Percentiles rank a stretch among this genome's conserved stretches.
phyloP scores from a whole-genome alignment of 2,329 filamentous ascomycete species.

The Aquanectria penicillioides region DNA sequence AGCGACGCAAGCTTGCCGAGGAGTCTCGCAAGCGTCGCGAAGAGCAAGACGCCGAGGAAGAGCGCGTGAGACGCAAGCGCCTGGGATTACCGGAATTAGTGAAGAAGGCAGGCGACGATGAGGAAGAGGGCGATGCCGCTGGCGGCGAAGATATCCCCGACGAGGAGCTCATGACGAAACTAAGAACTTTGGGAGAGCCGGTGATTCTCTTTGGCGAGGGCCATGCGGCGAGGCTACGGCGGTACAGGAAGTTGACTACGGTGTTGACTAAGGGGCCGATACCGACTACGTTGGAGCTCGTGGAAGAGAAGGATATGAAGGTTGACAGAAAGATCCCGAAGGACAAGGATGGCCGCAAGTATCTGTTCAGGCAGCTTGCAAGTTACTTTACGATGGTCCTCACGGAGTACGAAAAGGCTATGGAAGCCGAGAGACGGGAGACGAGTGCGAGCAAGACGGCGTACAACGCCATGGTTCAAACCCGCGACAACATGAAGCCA shows the following conservation, averaged over 20 bases:
- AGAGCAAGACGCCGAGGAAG: slow-evolving; percentile 78
- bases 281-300: slow-evolving; percentile 81
- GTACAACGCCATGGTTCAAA: slow-evolving; percentile 85
- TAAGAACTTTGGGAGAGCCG: slow-evolving; percentile 80
- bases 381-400: slow-evolving; percentile 98
- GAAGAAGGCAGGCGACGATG: slow-evolving; percentile 50
- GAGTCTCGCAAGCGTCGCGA: slow-evolving; percentile 77
- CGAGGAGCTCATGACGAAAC: slow-evolving; percentile 72
- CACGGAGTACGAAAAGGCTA: slow-evolving; percentile 83
- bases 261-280: slow-evolving; percentile 80
- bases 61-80: slow-evolving; percentile 76
- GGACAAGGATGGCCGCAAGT: slow-evolving; percentile 72
- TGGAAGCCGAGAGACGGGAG: slow-evolving; percentile 70
- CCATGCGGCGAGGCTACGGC: slow-evolving; percentile 73
- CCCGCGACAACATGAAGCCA: slow-evolving; percentile 86
- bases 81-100: slow-evolving; percentile 82
- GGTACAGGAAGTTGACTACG: slow-evolving; percentile 74
- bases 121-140: slow-evolving; percentile 51
- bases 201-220: slow-evolving; percentile 82
- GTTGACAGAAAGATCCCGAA: slow-evolving; percentile 70
- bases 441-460: slow-evolving; percentile 85
- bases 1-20: slow-evolving; percentile 82
- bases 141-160: slow-evolving; percentile 73
- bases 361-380: slow-evolving; percentile 86
- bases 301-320: slow-evolving; percentile 91